These are phyloP conservation scores for Xylaria acuta DNA, from an alignment of 495 filamentous ascomycete genomes.

Conservation along the genomic window DNA sequence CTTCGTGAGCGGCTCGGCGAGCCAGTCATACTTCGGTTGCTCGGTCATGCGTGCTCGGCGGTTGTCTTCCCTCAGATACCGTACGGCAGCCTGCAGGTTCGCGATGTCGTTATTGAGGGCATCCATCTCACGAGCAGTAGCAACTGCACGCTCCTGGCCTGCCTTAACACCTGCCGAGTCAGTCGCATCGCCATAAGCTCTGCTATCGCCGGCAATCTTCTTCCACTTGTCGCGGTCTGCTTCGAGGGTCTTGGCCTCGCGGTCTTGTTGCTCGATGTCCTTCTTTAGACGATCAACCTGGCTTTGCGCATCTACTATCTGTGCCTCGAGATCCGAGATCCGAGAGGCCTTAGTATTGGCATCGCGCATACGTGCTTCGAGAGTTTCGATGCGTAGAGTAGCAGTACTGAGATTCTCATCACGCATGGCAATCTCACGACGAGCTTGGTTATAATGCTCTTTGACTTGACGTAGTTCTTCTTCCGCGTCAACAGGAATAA, in stretches of 20 bases:
- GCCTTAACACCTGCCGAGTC: conserved; percentile 54
- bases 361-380: conserved; percentile 81
- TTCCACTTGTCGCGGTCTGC: conserved; percentile 76
- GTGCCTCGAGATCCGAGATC: conserved; percentile 68
- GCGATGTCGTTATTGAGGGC: conserved; percentile 71
- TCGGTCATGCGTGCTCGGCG: conserved; percentile 68
- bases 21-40: conserved; percentile 65
- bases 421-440: conserved; percentile 66
- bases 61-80: conserved; percentile 80
- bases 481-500: conserved; percentile 78
- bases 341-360: conserved; percentile 70
- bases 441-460: conserved; percentile 72
- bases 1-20: conserved; percentile 68
- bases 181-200: conserved; percentile 60
- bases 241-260: conserved; percentile 63
- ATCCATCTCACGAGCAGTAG: conserved; percentile 78
- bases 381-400: conserved; percentile 87
- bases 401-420: conserved; percentile 75
- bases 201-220: conserved; percentile 71
- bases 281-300: conserved; percentile 66
- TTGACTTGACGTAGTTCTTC: conserved; percentile 76
- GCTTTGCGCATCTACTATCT: conserved; percentile 62
- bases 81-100: conserved; percentile 74
- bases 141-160: conserved; percentile 64
- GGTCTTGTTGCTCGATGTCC: conserved; percentile 65